These are phyloP conservation scores for Cyclocybe cylindracea DNA, from an alignment of 768 basidiomycete genomes.

Conservation along the genomic window DNA sequence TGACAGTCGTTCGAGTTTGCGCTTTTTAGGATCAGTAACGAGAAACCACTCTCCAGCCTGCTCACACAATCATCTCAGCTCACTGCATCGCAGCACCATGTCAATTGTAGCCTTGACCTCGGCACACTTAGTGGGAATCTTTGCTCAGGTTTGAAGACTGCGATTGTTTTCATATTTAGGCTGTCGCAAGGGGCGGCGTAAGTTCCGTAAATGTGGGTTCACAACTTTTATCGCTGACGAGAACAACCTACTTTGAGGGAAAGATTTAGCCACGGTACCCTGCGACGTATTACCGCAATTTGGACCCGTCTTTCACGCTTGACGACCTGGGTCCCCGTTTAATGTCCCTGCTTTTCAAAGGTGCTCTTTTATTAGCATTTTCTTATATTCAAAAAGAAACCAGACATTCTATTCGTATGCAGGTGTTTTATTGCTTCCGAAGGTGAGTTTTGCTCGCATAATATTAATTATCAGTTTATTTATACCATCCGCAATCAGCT, in stretches of 20 bases:
- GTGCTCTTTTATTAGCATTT: constrained; percentile 10
- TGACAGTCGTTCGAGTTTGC: not conserved
- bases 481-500: no score
- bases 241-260: not conserved
- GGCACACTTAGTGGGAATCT: no score
- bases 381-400: constrained; percentile 11
- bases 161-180: not conserved
- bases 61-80: no score
- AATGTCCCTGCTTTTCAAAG: constrained; percentile 2
- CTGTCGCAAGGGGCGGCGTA: no score
- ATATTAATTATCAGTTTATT: no score
- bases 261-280: constrained; percentile 1
- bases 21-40: not conserved
- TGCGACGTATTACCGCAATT: constrained; percentile 10
- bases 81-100: no score
- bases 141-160: not conserved
- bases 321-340: not conserved
- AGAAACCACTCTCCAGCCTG: no score
- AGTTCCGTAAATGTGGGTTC: not conserved
- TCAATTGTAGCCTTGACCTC: no score
- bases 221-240: not conserved
- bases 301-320: constrained; percentile 13
- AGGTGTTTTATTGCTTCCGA: not conserved
- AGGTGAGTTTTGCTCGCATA: no score
- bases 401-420: constrained; percentile 8